Base-by-base conservation (phyloP, 805 yeast species). In the Metschnikowia aberdeeniae region DNA sequence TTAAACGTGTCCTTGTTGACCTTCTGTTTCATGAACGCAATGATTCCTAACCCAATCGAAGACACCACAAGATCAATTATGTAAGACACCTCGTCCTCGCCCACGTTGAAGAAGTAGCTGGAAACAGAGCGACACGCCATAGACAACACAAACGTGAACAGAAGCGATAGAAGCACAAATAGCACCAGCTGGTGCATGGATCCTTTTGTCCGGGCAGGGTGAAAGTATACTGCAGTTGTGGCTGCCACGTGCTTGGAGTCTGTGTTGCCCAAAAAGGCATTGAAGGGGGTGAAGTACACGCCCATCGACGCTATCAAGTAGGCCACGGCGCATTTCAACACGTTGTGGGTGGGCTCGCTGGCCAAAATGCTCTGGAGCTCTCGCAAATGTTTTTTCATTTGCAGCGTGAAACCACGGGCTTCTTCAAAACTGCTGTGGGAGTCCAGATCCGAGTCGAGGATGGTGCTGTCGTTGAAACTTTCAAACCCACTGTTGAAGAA, bases 211-310 rank as follows among this genome's bases (percentile, higher is more conserved):
- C 95, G 63, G 1, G 90, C 77, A 0, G 95, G 89, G 58, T 87
- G 93, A 68, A 88, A 87, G 62, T 88, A 88, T 2, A 87, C 93
- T 1, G 87, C 84, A 8, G 84, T 84, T 0, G 95, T 88, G 32
- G 95, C 89, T 3, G 84, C 81, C 51, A 86, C 76, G 67, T 87
- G 96, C 60, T 87, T 87, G 9, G 85, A 80, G 62, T 85, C 90
- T 22, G 86, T 73, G 30, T 65, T 60, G 0, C 95, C 95, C 35
- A 86, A 59, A 2, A 80, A 48, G 13, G 62, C 54, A 9, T 81
- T 72, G 37, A 82, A 65, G 0, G 76, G 66, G 1, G 72, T 57
- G 53, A 73, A 73, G 60, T 83, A 86, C 13, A 87, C 93, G 1
- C 82, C 86, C 45, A 85, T 57, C 0, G 95, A 83, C 1, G 89